These are phyloP conservation scores for Trypanosoma vivax DNA, from an alignment of 208 protist genomes.

Conservation along the genomic window DNA sequence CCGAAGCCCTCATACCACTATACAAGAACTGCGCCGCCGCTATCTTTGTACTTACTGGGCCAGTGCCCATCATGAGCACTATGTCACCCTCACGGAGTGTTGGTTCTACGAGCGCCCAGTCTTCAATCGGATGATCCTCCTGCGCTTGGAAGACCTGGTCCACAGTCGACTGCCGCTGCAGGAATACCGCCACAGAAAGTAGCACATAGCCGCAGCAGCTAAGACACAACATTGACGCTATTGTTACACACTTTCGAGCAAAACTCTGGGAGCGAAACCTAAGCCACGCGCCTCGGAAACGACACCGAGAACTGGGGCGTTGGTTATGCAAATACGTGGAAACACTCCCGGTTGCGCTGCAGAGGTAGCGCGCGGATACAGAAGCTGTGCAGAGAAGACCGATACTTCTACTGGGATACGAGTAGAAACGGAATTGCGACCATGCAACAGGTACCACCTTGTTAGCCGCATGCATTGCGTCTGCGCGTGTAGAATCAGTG, in stretches of 20 bases:
- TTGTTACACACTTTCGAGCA: slow-evolving; percentile 13
- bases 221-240: slow-evolving; percentile 9
- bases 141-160: slow-evolving; percentile 27
- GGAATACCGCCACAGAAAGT: slow-evolving; percentile 31
- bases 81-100: slow-evolving; percentile 72
- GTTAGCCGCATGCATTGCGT: too few relatives aligned
- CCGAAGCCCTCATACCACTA: slow-evolving; percentile 27
- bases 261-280: slow-evolving; percentile 11
- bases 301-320: not conserved
- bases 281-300: slow-evolving; percentile 3
- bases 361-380: too few relatives aligned
- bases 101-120: slow-evolving; percentile 66
- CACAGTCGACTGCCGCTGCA: slow-evolving; percentile 23
- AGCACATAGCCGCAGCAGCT: slow-evolving; percentile 24
- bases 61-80: slow-evolving; percentile 59
- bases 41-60: slow-evolving; percentile 51
- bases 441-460: too few relatives aligned
- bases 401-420: too few relatives aligned
- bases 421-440: too few relatives aligned
- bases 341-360: too few relatives aligned
- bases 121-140: slow-evolving; percentile 51
- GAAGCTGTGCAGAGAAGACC: too few relatives aligned
- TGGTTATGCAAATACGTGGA: not conserved
- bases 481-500: too few relatives aligned
- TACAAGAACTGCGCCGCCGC: slow-evolving; percentile 41